These are phyloP conservation scores for Amylostereum areolatum DNA, from an alignment of 1,284 basidiomycete species.

Conservation along the genomic window DNA sequence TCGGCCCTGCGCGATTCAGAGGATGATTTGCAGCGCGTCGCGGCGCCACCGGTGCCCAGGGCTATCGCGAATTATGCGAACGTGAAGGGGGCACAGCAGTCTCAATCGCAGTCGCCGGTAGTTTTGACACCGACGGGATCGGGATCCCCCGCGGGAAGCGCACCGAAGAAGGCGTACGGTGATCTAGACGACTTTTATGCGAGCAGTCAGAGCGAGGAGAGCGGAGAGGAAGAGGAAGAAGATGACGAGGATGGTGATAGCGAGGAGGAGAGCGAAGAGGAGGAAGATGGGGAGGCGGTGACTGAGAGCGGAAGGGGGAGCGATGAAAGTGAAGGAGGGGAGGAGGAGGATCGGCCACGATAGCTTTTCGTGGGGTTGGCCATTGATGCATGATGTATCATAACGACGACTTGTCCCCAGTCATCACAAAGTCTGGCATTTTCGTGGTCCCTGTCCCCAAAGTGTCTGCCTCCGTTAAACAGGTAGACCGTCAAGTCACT, in stretches of 20 bases:
- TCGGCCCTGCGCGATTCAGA: constrained; percentile 38
- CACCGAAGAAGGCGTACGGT: constrained; percentile 37
- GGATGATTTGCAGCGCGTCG: constrained; percentile 37
- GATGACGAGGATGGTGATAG: constrained; percentile 21
- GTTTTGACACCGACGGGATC: constrained; percentile 44
- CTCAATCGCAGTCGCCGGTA: constrained; percentile 29
- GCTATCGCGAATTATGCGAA: constrained; percentile 20
- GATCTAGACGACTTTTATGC: constrained; percentile 71
- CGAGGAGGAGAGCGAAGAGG: constrained; percentile 18
- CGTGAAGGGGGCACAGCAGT: constrained; percentile 10
- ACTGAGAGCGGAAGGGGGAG: constrained; percentile 28
- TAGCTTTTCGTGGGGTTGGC: too few species aligned
- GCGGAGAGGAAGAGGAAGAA: constrained; percentile 22
- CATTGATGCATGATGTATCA: too few species aligned
- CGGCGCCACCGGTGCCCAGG: constrained; percentile 23
- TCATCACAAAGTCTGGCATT: too few species aligned
- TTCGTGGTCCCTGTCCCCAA: too few species aligned
- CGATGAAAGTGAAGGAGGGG: constrained; percentile 23
- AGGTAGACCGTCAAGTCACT: too few species aligned
- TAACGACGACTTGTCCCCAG: too few species aligned
- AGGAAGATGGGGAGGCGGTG: constrained; percentile 43
- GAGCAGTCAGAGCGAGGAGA: constrained; percentile 21
- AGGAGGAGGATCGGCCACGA: constrained; percentile 14
- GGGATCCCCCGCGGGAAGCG: constrained; percentile 32
- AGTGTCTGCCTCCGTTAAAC: too few species aligned